phyloP scores from a whole-genome alignment of 306 rosid species.

The Carpinus fangiana region DNA sequence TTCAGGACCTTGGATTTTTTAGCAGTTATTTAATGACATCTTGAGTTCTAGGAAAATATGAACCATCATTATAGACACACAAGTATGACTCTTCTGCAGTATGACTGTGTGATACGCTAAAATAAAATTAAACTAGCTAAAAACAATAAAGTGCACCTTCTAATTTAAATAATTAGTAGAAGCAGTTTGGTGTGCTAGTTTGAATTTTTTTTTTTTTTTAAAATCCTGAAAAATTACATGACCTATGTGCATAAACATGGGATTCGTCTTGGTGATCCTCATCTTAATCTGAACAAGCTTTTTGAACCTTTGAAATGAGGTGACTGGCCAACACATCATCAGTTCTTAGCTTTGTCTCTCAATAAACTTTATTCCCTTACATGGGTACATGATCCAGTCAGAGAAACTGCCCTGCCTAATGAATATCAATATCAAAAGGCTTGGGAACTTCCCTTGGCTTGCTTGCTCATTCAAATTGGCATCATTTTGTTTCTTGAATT shows the following conservation, averaged over 20 bases:
- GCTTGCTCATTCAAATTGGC: neutral
- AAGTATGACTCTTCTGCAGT: neutral
- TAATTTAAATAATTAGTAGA: neutral
- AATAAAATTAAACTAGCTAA: neutral
- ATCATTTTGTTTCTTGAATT: neutral
- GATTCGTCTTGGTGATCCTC: neutral
- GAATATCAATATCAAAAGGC: neutral
- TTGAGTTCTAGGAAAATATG: neutral
- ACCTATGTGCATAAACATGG: neutral
- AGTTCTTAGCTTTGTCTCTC: neutral
- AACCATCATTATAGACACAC: neutral
- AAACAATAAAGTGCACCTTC: neutral
- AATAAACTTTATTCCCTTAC: neutral
- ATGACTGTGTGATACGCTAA: neutral
- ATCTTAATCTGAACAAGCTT: neutral
- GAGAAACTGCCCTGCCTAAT: neutral
- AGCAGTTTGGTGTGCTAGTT: neutral
- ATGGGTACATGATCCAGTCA: neutral
- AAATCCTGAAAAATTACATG: neutral
- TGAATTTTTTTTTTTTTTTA: neutral
- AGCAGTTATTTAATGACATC: neutral
- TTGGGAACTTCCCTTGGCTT: neutral
- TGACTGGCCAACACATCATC: neutral
- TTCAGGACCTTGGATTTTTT: neutral
- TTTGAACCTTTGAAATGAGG: neutral